phyloP scores from a whole-genome alignment of 2,329 filamentous ascomycete genomes.

The Grosmannia huntii region DNA sequence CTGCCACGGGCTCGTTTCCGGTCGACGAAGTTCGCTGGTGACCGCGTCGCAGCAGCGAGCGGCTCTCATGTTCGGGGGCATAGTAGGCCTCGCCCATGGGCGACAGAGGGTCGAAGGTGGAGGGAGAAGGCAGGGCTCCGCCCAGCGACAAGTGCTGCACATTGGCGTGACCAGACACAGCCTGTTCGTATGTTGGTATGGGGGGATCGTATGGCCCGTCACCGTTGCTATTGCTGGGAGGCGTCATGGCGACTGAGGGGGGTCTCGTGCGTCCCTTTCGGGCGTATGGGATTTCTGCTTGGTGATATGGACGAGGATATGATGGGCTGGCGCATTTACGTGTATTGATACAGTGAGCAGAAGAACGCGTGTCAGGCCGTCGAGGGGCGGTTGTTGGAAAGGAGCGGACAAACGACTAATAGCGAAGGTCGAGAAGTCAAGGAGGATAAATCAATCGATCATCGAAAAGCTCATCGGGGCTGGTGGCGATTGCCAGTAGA shows the following conservation, averaged over 20 bases:
- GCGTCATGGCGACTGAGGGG: background rate
- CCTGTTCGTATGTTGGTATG: constrained; percentile 77
- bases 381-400: background rate
- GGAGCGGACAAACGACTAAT: background rate
- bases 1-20: constrained; percentile 13
- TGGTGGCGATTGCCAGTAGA: background rate
- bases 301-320: too few relatives aligned
- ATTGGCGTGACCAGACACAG: constrained; percentile 44
- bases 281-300: too few relatives aligned
- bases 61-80: constrained; percentile 59
- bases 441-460: background rate
- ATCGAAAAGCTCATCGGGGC: background rate
- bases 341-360: background rate
- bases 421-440: background rate
- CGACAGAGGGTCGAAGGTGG: constrained; percentile 35
- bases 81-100: constrained; percentile 48
- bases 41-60: constrained; percentile 48
- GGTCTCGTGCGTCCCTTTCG: background rate
- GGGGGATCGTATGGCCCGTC: constrained; percentile 42
- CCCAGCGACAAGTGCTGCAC: constrained; percentile 14
- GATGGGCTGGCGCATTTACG: too few relatives aligned
- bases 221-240: too few relatives aligned
- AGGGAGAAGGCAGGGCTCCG: constrained; percentile 5
- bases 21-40: constrained; percentile 27
- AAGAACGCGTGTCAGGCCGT: background rate